A percentile compares a stretch with the other conserved stretches of the same genome.
Evolutionary conservation across 345 rosid genomes (phyloP).

Genomic region (Salix arbutifolia): DNA sequence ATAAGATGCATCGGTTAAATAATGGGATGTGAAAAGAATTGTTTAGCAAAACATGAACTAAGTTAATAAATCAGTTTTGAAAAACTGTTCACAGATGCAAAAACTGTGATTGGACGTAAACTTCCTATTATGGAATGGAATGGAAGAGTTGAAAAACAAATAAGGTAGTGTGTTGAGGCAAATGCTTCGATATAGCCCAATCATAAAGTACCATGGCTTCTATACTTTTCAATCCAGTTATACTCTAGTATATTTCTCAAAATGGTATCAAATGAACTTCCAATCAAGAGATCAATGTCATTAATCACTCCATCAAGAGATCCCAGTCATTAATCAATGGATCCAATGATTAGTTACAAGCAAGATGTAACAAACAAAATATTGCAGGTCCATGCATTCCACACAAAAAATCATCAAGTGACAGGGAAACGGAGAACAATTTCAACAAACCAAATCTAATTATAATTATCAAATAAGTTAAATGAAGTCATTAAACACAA

Average conservation of each 20-base stretch:
- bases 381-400: background rate
- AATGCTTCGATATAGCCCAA: background rate
- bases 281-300: background rate
- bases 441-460: background rate
- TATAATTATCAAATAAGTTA: background rate
- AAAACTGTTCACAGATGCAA: background rate
- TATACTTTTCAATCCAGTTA: background rate
- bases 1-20: background rate
- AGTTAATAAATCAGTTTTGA: background rate
- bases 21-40: background rate
- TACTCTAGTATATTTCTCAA: background rate
- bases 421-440: background rate
- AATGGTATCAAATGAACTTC: background rate
- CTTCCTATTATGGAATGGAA: background rate
- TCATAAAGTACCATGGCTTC: background rate
- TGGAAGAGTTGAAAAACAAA: background rate
- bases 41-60: background rate
- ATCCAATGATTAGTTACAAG: background rate
- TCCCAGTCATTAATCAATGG: background rate
- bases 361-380: background rate
- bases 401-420: background rate
- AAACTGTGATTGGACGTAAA: background rate
- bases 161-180: background rate
- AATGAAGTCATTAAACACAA: background rate
- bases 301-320: background rate